A percentile compares a stretch with the other conserved stretches of the same genome.
These are phyloP conservation scores for Pyrus hybrid DNA, from an alignment of 331 rosid species.

Conservation along the genomic window DNA sequence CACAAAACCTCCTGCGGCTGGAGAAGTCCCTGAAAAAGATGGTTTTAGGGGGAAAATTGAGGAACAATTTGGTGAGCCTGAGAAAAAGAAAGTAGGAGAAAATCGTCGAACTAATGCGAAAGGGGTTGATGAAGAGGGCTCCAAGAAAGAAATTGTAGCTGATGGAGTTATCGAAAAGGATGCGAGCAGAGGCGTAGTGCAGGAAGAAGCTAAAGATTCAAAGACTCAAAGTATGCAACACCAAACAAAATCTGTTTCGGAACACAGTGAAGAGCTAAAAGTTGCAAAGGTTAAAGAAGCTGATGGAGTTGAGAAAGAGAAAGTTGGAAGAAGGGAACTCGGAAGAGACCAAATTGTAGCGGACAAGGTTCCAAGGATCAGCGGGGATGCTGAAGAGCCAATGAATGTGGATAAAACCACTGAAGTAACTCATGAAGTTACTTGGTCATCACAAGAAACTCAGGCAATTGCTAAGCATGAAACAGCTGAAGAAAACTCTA, in stretches of 20 bases:
- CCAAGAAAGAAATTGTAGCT: neutral
- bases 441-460: neutral
- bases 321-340: neutral
- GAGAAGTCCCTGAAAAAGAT: neutral
- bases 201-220: neutral
- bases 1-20: conserved; percentile 12
- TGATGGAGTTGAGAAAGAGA: neutral
- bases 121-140: neutral
- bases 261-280: neutral
- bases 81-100: neutral
- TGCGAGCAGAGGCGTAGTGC: neutral
- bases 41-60: neutral
- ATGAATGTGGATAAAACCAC: too few species aligned
- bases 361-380: neutral
- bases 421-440: too few species aligned
- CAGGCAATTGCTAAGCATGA: neutral
- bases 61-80: neutral
- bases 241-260: neutral
- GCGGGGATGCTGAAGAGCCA: too few species aligned
- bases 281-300: neutral
- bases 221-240: neutral
- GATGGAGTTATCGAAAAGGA: conserved; percentile 2
- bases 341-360: neutral
- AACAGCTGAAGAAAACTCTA: neutral
- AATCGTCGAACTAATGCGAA: neutral